Conservation (phyloP, 495 filamentous ascomycete species). For the Lasiosphaeria ovina region DNA sequence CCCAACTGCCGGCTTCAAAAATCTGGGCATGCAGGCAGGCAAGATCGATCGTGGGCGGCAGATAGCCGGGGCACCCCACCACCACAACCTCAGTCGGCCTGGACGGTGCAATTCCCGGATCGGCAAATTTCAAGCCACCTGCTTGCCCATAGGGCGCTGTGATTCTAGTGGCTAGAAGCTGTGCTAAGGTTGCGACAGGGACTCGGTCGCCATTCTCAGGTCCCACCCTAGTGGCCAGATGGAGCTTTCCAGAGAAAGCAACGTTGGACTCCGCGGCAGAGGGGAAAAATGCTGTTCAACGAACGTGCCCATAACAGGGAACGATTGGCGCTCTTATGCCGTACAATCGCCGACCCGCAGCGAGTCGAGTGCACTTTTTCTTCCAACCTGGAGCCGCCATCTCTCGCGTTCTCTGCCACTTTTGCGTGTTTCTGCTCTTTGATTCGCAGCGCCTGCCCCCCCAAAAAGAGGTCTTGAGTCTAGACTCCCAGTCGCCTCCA, state of each 20-base stretch:
- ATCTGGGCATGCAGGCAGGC: slow-evolving; percentile 25
- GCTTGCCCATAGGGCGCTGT: slow-evolving; percentile 10
- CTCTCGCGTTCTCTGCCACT: background rate
- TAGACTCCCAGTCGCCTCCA: background rate
- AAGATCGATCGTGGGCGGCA: slow-evolving; percentile 12
- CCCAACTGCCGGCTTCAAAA: background rate
- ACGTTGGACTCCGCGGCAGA: slow-evolving; percentile 2
- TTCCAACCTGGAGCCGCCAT: no score
- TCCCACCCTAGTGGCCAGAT: slow-evolving; percentile 33
- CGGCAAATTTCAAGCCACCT: slow-evolving; percentile 29
- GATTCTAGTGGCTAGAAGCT: slow-evolving; percentile 29
- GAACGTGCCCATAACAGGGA: slow-evolving; percentile 19
- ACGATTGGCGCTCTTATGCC: slow-evolving; percentile 22
- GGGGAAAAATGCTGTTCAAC: background rate
- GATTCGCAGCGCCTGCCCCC: background rate
- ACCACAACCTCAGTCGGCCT: background rate
- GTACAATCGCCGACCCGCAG: background rate
- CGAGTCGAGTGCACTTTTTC: background rate
- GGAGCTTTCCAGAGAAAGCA: slow-evolving; percentile 20
- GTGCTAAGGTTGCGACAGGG: slow-evolving; percentile 12
- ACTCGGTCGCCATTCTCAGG: slow-evolving; percentile 20
- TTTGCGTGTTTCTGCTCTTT: background rate
- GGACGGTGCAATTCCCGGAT: slow-evolving; percentile 16
- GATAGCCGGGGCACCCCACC: background rate
- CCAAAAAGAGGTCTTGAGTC: background rate